These are phyloP conservation scores for Fusarium camptoceras DNA, from an alignment of 2,329 filamentous ascomycete species.

Conservation along the genomic window DNA sequence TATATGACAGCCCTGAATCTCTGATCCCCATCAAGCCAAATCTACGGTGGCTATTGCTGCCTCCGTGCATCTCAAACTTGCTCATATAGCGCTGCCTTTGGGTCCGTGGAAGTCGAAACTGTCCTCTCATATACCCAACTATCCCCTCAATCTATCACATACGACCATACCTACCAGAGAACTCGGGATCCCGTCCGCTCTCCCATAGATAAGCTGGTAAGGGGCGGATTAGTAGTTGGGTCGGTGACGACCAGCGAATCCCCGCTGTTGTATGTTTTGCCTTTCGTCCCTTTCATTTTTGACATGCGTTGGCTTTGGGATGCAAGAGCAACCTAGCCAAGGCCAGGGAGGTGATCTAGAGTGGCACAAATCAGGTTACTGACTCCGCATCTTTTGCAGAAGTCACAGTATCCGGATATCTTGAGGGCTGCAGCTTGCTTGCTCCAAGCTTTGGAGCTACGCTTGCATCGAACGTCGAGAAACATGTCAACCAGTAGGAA, in stretches of 20 bases:
- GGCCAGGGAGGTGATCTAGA: not conserved
- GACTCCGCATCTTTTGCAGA: not conserved
- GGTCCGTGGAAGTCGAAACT: not conserved
- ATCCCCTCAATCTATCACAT: not conserved
- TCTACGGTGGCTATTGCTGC: not conserved
- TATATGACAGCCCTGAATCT: not conserved
- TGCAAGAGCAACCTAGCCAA: not conserved
- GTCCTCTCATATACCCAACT: not conserved
- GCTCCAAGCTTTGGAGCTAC: not conserved
- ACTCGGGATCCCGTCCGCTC: no score
- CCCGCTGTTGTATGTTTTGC: not conserved
- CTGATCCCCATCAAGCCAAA: not conserved
- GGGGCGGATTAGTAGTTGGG: no score
- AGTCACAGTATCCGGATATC: not conserved
- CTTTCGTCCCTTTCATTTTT: not conserved
- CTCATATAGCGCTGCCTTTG: not conserved
- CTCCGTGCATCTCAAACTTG: not conserved
- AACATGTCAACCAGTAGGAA: not conserved
- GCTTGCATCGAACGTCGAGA: not conserved
- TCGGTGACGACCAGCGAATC: no score
- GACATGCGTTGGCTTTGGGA: not conserved
- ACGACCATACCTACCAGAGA: not conserved
- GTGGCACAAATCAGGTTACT: not conserved
- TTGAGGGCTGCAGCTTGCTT: not conserved
- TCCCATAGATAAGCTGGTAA: no score